phyloP scores from a whole-genome alignment of 1,284 basidiomycete genomes.

The Xerocomus alliaceus region DNA sequence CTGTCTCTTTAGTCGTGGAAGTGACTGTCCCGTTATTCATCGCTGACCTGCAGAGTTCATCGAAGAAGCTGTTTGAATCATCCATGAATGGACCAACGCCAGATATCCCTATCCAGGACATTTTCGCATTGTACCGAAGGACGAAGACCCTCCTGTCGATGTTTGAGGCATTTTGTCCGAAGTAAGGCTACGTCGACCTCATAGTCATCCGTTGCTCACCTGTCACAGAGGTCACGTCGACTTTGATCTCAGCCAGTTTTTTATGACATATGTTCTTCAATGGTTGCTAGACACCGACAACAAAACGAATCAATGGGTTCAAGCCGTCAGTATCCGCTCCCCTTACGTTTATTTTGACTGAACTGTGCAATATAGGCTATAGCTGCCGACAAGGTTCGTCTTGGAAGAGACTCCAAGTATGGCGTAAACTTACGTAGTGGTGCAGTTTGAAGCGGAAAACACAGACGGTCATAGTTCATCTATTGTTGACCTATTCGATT shows the following conservation, averaged over 20 bases:
- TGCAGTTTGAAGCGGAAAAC: slow-evolving; percentile 85
- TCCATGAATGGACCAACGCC: slow-evolving; percentile 81
- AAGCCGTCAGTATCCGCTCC: slow-evolving; percentile 65
- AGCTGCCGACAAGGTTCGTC: slow-evolving; percentile 80
- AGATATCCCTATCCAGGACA: slow-evolving; percentile 85
- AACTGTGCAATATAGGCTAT: slow-evolving; percentile 65
- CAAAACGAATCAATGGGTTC: slow-evolving; percentile 94
- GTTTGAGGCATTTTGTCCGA: slow-evolving; percentile 80
- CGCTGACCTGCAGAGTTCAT: slow-evolving; percentile 75
- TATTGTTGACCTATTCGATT: slow-evolving; percentile 95
- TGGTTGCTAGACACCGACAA: slow-evolving; percentile 92
- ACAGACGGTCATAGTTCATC: slow-evolving; percentile 91
- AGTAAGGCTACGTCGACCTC: slow-evolving; percentile 53
- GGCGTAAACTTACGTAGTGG: slow-evolving; percentile 12
- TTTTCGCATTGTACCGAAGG: slow-evolving; percentile 85
- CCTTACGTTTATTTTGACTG: neutral
- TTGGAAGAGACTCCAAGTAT: neutral
- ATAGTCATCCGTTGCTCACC: slow-evolving; percentile 14
- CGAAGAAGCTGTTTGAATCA: slow-evolving; percentile 75
- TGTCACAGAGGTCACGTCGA: slow-evolving; percentile 53
- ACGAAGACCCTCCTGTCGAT: slow-evolving; percentile 77
- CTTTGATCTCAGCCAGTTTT: slow-evolving; percentile 79
- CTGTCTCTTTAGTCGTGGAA: slow-evolving; percentile 80
- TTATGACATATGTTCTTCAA: slow-evolving; percentile 86
- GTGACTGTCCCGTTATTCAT: slow-evolving; percentile 79